phyloP scores from a whole-genome alignment of 2,329 filamentous ascomycete species.

The Stemphylium lycopersici region DNA sequence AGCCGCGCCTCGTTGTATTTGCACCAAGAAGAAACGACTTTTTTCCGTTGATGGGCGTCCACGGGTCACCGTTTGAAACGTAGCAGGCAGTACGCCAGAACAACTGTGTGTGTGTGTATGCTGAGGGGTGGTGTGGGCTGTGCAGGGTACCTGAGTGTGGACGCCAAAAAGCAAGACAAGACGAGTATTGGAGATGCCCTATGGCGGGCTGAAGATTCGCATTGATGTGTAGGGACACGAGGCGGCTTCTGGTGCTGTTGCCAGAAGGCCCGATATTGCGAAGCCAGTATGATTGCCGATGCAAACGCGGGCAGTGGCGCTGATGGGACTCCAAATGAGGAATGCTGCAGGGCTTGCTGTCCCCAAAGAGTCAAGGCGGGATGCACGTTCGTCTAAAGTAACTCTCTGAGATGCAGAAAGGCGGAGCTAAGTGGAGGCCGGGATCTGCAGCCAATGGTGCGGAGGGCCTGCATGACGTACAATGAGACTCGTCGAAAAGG shows the following conservation, averaged over 20 bases:
- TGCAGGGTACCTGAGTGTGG: neutral
- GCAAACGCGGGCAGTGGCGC: neutral
- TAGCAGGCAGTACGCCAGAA: neutral
- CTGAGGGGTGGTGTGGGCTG: neutral
- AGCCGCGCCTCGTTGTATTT: neutral
- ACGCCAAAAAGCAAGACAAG: neutral
- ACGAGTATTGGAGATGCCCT: neutral
- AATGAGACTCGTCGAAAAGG: neutral
- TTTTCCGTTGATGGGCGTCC: neutral
- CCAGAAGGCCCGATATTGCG: neutral
- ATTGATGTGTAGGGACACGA: neutral
- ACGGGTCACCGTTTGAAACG: neutral
- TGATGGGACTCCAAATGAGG: slow-evolving; percentile 1
- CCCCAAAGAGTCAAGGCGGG: neutral
- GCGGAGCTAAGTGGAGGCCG: neutral
- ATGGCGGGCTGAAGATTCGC: neutral
- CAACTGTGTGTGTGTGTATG: neutral
- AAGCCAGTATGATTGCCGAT: neutral
- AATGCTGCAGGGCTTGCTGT: neutral
- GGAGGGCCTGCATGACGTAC: slow-evolving; percentile 7
- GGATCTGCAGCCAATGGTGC: slow-evolving; percentile 4
- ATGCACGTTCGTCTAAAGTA: slow-evolving; percentile 1
- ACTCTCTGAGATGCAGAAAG: neutral
- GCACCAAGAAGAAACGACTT: neutral
- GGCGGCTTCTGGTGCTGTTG: neutral